Base-by-base conservation (phyloP, 305 asterid genomes). In the Fraxinus floribunda region DNA sequence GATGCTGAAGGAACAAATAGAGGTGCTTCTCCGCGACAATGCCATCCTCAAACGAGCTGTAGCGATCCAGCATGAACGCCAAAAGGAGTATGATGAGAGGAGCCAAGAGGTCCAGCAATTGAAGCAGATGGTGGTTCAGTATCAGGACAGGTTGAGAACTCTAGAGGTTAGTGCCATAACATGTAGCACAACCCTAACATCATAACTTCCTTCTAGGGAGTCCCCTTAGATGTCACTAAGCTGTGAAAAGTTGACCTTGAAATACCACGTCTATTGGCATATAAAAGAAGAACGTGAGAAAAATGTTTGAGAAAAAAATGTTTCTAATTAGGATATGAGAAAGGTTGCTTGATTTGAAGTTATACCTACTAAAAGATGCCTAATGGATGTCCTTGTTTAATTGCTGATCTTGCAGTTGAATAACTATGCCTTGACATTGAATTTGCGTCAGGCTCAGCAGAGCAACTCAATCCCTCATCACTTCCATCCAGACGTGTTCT, bases 21-120 rank as follows among this genome's bases (percentile, higher is more conserved):
- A 89, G 75, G 81, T 74, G 32, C 82, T 85, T 83, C 75, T 90
- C n/a, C 90, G 89, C 18, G 97, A 94, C 57, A 94, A 92, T 85
- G 36, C 79, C 60, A 83, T 93, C 84, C 97, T 95, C 22, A 95
- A 95, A 81, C 92, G 97, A 24, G 97, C 93, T 16, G 95, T 93
- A 7, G 81, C 94, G 66, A 91, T 93, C 80, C 97, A 92, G 78
- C 91, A 90, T 75, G 97, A 93, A 83, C 93, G 97, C 26, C 98
- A 90, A 79, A 93, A 93, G 86, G 98, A 93, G 83, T 80, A 84
- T 70, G 97, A 91, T 32, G 94, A 84, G 80, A 89, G 82, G 90
- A 90, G 41, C 79, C 91, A 81, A 76, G 97, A 93, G 85, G 90
- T 87, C 79, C 89, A 88, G 86, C 92, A 91, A 68, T 74, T 94